These are phyloP conservation scores for Yamadazyma kanchanaburiensis DNA, from an alignment of 1,139 yeast species.

Conservation along the genomic window DNA sequence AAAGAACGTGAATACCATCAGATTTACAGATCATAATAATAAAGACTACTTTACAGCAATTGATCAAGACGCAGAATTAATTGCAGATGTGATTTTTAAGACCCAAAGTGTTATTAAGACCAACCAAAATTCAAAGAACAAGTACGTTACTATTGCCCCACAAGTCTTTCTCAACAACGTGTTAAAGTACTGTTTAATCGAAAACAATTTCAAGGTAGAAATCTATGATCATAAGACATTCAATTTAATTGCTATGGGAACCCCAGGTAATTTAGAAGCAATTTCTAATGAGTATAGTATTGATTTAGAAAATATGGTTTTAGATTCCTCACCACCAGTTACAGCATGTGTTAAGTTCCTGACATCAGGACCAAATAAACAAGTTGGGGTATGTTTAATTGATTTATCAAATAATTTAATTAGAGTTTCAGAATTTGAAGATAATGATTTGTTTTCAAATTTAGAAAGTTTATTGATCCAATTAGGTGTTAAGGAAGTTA, in stretches of 20 bases:
- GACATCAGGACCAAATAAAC: slow-evolving; percentile 39
- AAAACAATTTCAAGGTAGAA: slow-evolving; percentile 71
- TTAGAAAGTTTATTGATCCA: slow-evolving; percentile 84
- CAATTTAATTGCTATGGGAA: slow-evolving; percentile 60
- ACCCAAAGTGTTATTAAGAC: slow-evolving; percentile 75
- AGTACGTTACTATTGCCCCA: slow-evolving; percentile 74
- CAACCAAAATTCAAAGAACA: slow-evolving; percentile 42
- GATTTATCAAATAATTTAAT: slow-evolving; percentile 67
- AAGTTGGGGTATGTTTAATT: slow-evolving; percentile 76
- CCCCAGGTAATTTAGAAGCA: slow-evolving; percentile 82
- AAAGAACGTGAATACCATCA: slow-evolving; percentile 47
- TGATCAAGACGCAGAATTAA: slow-evolving; percentile 74
- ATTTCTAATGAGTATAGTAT: slow-evolving; percentile 36
- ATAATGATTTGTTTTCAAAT: slow-evolving; percentile 83
- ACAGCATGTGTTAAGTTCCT: slow-evolving; percentile 69
- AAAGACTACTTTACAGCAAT: slow-evolving; percentile 76
- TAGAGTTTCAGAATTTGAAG: slow-evolving; percentile 77
- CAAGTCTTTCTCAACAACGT: slow-evolving; percentile 66
- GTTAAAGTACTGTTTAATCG: slow-evolving; percentile 63
- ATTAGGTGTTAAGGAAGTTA: slow-evolving; percentile 81
- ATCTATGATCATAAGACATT: slow-evolving; percentile 62
- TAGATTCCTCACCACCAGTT: slow-evolving; percentile 61
- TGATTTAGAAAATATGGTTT: slow-evolving; percentile 70
- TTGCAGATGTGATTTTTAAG: slow-evolving; percentile 80
- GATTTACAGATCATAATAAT: slow-evolving; percentile 66